Evolutionary conservation across 1,284 basidiomycete genomes (phyloP), one percentile per base, ranked within the genome.

Genomic region (Vanrija pseudolonga): DNA sequence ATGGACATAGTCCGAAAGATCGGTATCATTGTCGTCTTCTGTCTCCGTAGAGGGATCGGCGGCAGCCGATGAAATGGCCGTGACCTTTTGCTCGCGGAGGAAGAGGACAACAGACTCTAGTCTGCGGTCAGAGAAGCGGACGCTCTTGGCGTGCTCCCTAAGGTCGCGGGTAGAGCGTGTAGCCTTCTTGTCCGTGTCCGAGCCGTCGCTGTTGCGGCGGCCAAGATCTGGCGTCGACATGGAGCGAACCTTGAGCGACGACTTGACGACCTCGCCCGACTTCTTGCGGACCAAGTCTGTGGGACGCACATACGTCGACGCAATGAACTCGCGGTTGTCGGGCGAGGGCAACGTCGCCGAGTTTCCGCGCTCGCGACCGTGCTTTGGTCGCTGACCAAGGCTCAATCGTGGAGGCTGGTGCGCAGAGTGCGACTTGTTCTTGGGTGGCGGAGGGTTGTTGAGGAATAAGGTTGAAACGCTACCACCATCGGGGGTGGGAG

Each of bases 181-280:
- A 40, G 24, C 51, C 51, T 4, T 59, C 55, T 14, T 47, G 50
- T 38, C 66, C 66, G 28, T 61, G 6, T 61, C 64, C 0, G 64
- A 55, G 7, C 56, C 55, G 14, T 51, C 56, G 8, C 54, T 59
- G 14, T 56, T 50, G 43, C 65, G 61, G 14, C 75, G 68, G 6
- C 68, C 63, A 15, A 77, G 57, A 54, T 77, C 73, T 24, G 74
- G 74, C 4, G 71, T 77, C 19, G 74, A 77, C 64, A 71, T 66
- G n/a, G 72, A 76, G 40, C 73, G 67, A 28, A 60, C 61, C 56
- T 77, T 77, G 36, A 78, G 66, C 1, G 74, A 74, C 2, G 76
- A 68, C 55, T 76, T 77, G 57, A 78, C 72, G 51, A 78, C 64
- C 55, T 78, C 75, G 41, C 76, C 76, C 1, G 72, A 75, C 61